Base-by-base conservation (phyloP, 805 yeast species). In the Suhomyces kilbournensis region DNA sequence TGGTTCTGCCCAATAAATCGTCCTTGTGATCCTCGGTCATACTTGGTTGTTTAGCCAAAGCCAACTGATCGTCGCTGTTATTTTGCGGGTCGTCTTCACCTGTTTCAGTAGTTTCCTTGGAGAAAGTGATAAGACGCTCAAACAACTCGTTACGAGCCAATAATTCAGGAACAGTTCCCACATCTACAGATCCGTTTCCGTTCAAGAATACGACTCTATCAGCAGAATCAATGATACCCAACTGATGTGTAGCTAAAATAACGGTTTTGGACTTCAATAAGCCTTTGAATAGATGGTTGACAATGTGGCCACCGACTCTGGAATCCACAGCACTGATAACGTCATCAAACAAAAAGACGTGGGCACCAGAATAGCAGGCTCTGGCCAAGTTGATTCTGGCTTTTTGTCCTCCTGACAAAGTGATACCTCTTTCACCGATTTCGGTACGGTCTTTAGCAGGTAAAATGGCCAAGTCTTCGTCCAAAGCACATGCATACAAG, bases 91-190 rank as follows among this genome's bases (percentile, higher is more conserved):
- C 35, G 20, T 64, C 64, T 17, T 71, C 67, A 50, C 74, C 57
- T 15, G 47, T 49, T 66, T 66, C 53, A 14, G 53, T 53, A 15
- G 52, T 49, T 12, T 65, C 69, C 32, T 58, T 52, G 52, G 77
- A 70, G 58, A 69, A 81, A 43, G 79, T 76, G 70, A 85, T 74
- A 59, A 86, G 71, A 12, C 76, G 73, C 19, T 68, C 69, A 61
- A 88, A 85, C 7, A 74, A 77, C 2, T 60, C 48, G 56, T 80
- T 84, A 52, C 70, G 62, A 6, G 42, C 47, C 17, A 54, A 55
- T 51, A 75, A 67, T 49, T 73, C 72, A 4, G 61, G 54, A 20
- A 66, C 56, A 1, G 69, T 60, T n/a, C 77, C 78, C 35, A 66
- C 68, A 51, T 75, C 78, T 46, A 70, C 65, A 2, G 72, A 54